A percentile compares a stretch with the other conserved stretches of the same genome.
Evolutionary conservation across 257 asterid genomes (phyloP).

Genomic region (Primulina huaijiensis): DNA sequence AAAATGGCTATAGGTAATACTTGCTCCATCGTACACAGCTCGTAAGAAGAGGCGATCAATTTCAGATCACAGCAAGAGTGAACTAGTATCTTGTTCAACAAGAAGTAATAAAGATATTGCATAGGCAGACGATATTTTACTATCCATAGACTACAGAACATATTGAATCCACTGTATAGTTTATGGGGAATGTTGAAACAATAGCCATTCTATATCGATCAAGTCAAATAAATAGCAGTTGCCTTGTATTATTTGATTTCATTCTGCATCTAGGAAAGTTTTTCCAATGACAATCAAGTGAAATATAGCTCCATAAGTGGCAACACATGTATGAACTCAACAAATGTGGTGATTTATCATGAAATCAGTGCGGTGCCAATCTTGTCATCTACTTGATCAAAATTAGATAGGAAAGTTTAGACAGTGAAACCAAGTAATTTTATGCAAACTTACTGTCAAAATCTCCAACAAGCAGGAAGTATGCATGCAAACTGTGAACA

Average conservation of each 20-base stretch:
- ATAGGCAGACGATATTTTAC: neutral
- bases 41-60: neutral
- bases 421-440: neutral
- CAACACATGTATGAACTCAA: neutral
- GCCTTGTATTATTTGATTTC: neutral
- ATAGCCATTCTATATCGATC: neutral
- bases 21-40: neutral
- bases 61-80: neutral
- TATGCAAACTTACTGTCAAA: conserved; percentile 52
- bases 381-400: conserved; percentile 4
- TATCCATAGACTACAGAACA: neutral
- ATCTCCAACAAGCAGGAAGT: conserved; percentile 88
- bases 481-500: conserved; percentile 88
- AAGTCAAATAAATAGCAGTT: conserved; percentile 1
- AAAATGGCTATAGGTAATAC: neutral
- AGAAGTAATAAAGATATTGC: neutral
- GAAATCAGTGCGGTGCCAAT: neutral
- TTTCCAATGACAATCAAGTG: conserved; percentile 4
- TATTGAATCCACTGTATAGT: neutral
- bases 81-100: neutral
- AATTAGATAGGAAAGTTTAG: conserved; percentile 10
- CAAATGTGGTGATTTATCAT: conserved; percentile 2
- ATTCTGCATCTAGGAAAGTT: neutral
- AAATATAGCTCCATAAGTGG: neutral
- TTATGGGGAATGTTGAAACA: conserved; percentile 1